phyloP scores from a whole-genome alignment of 306 rosid genomes.

The Urtica urens region DNA sequence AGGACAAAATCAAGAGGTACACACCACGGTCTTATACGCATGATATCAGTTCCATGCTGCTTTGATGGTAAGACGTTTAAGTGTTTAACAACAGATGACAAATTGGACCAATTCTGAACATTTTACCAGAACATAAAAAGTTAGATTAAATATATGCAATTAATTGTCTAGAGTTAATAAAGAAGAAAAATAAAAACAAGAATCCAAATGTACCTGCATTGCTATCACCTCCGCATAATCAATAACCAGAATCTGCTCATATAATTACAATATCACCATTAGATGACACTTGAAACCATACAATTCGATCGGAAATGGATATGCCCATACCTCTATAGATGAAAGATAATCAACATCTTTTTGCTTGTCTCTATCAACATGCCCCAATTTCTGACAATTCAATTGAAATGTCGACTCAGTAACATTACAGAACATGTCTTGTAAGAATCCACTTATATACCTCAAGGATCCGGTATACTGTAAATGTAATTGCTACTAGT shows the following conservation, averaged over 20 bases:
- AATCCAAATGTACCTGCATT: constrained; percentile 57
- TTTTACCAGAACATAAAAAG: constrained; percentile 10
- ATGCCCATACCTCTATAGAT: constrained; percentile 67
- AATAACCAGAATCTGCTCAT: constrained; percentile 67
- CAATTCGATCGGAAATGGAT: constrained; percentile 8
- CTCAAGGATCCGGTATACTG: no score
- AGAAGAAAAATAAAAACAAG: not conserved
- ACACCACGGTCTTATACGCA: constrained; percentile 85
- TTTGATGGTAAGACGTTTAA: constrained; percentile 66
- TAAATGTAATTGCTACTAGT: no score
- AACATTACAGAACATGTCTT: no score
- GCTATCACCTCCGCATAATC: constrained; percentile 91
- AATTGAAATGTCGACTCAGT: no score
- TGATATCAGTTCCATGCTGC: constrained; percentile 65
- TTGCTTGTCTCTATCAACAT: constrained; percentile 48
- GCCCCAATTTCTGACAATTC: constrained; percentile 74
- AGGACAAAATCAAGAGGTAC: constrained; percentile 10
- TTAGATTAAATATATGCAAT: constrained; percentile 1
- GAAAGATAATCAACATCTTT: constrained; percentile 91
- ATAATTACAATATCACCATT: constrained; percentile 11
- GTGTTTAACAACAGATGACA: constrained; percentile 55
- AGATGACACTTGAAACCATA: not conserved
- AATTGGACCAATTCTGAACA: constrained; percentile 69
- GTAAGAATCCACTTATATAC: no score
- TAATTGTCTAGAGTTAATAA: not conserved